Conservation (phyloP, 2,329 filamentous ascomycete species). For the Colletotrichum graminicola region DNA sequence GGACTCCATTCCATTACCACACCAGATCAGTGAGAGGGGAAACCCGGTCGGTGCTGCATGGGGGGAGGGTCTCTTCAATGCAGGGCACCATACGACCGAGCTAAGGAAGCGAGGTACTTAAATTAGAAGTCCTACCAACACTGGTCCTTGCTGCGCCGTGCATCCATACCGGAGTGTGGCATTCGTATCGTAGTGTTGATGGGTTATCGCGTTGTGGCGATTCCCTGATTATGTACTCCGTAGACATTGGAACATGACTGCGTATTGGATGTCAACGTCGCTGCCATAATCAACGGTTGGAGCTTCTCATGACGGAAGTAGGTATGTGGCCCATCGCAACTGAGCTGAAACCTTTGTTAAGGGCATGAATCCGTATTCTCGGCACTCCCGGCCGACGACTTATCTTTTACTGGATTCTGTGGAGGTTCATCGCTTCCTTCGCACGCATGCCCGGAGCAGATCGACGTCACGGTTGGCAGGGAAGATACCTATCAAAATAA, state of each 20-base stretch:
- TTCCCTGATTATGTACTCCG: conserved; percentile 3
- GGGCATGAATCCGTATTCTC: not conserved
- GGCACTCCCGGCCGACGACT: conserved; percentile 14
- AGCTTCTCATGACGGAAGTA: not conserved
- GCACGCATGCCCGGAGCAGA: conserved; percentile 16
- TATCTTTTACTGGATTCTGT: conserved; percentile 22
- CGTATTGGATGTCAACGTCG: not conserved
- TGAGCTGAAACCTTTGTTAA: conserved; percentile 7
- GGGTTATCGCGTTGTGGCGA: conserved; percentile 12
- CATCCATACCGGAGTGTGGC: not conserved
- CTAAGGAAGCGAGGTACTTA: conserved; percentile 30
- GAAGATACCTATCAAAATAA: conserved; percentile 4
- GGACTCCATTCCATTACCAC: conserved; percentile 32
- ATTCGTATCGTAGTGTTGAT: conserved; percentile 5
- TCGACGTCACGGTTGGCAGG: conserved; percentile 26
- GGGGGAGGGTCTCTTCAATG: conserved; percentile 23
- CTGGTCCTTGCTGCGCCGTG: conserved; percentile 10
- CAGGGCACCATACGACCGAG: conserved; percentile 12
- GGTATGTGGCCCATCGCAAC: not conserved
- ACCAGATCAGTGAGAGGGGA: conserved; percentile 21
- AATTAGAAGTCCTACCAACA: conserved; percentile 30
- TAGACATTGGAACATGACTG: not conserved
- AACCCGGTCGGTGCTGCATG: conserved; percentile 3
- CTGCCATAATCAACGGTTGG: not conserved
- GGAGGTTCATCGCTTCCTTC: conserved; percentile 23